phyloP scores from a whole-genome alignment of 2,329 filamentous ascomycete species.

The Epicoccum nigrum region DNA sequence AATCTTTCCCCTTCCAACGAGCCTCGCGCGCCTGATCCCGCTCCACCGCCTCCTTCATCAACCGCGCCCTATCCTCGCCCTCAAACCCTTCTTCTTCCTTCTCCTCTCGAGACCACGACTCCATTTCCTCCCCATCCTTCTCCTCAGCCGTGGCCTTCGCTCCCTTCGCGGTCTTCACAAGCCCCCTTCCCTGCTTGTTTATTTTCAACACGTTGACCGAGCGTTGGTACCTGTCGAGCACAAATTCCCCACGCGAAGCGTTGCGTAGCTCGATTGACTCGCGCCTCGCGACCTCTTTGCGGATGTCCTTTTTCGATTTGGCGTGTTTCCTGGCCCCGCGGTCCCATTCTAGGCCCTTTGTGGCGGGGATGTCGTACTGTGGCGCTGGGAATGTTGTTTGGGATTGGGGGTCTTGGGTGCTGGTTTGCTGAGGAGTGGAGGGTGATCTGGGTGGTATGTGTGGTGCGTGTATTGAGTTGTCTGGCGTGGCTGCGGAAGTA shows the following conservation, averaged over 20 bases:
- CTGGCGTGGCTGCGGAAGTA: too few species aligned
- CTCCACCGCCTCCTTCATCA: conserved; percentile 3
- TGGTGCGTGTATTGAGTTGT: too few species aligned
- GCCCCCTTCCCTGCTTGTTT: not conserved
- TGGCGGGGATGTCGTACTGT: too few species aligned
- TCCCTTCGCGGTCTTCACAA: not conserved
- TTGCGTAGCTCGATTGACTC: too few species aligned
- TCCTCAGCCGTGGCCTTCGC: not conserved
- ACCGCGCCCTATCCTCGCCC: not conserved
- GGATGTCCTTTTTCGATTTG: not conserved
- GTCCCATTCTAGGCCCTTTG: conserved; percentile 8
- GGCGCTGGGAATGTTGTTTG: not conserved
- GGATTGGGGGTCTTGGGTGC: not conserved
- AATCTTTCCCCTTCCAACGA: not conserved
- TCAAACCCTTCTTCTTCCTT: too few species aligned
- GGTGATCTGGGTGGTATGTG: not conserved
- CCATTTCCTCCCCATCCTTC: not conserved
- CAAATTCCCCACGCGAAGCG: not conserved
- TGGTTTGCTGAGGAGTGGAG: not conserved
- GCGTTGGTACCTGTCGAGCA: not conserved
- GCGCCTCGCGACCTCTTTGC: not conserved
- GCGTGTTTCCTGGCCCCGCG: conserved; percentile 10
- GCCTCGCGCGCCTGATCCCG: not conserved
- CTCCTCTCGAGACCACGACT: not conserved
- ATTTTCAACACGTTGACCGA: not conserved